Evolutionary conservation across 2,329 filamentous ascomycete genomes (phyloP), one percentile per base, ranked within the genome.

Genomic region (Colletotrichum paranaense): DNA sequence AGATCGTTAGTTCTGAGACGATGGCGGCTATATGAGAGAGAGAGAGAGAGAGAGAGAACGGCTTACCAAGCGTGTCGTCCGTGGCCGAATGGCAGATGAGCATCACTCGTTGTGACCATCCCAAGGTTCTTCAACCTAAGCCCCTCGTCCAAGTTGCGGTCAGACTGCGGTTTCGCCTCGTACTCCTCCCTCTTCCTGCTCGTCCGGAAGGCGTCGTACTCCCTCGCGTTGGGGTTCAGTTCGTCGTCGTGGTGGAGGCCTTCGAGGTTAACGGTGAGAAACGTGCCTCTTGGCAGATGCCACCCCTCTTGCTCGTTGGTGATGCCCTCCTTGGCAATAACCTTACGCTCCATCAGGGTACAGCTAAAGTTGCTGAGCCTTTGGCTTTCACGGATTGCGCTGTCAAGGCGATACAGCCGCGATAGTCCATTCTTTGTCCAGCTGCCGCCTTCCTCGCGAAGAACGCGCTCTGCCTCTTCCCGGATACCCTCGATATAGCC

Each of bases 81-180:
- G 73, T 90, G 88, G 0, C 90, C 89, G 78, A 91, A 92, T 0
- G 86, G 82, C 24, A 91, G 77, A 75, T 89, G 86, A 8, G 81
- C 78, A 49, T 86, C 81, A 46, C 85, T 87, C 2, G 89, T 90
- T 5, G 87, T 88, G 14, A 90, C 86, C 82, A 91, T 85, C 3
- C 87, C 85, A 19, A 86, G 75, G 78, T 86, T 84, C 56, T 84
- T 85, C 19, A 79, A 77, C 55, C 76, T 77, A 57, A 86, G 74
- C 0, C 77, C 79, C 14, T 81, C 81, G 3, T 79, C 80, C 1
- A 74, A 53, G 28, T 78, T 79, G 62, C 79, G 80, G 67, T 80
- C 77, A 4, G 78, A 78, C 0, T 76, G 74, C 0, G 78, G 72
- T 16, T 77, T 78, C 0, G 66, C 76, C 35, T 83, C 81, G 66